phyloP scores from a whole-genome alignment of 805 yeast species.

The Blastobotrys attinorum region DNA sequence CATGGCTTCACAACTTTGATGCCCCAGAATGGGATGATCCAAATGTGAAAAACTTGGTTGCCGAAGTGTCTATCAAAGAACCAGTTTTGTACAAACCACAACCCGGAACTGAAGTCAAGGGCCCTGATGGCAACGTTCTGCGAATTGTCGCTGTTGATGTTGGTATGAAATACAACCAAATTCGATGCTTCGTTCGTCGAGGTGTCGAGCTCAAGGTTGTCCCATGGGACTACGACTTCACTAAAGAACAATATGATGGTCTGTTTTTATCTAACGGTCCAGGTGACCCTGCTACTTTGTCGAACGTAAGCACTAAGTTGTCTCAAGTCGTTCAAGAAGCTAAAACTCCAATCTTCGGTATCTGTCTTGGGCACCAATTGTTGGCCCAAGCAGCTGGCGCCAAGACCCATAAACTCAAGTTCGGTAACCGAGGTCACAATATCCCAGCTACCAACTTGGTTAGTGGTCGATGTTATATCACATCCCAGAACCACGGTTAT shows the following conservation, averaged over 20 bases:
- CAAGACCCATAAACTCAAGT: slow-evolving; percentile 80
- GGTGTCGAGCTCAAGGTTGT: slow-evolving; percentile 95
- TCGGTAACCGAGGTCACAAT: slow-evolving; percentile 99
- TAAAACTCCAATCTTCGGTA: slow-evolving; percentile 90
- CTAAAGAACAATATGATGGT: slow-evolving; percentile 83
- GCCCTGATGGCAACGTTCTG: slow-evolving; percentile 67
- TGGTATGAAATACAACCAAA: slow-evolving; percentile 97
- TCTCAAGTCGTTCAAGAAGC: slow-evolving; percentile 49
- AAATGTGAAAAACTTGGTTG: slow-evolving; percentile 83
- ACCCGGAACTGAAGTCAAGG: slow-evolving; percentile 40
- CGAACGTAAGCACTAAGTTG: slow-evolving; percentile 56
- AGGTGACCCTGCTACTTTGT: slow-evolving; percentile 92
- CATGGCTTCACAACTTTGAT: slow-evolving; percentile 59
- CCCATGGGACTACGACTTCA: slow-evolving; percentile 89
- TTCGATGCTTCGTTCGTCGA: slow-evolving; percentile 90
- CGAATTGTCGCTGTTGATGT: slow-evolving; percentile 90
- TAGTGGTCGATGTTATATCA: slow-evolving; percentile 95
- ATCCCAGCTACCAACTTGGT: slow-evolving; percentile 87
- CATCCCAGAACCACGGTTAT: slow-evolving; percentile 98
- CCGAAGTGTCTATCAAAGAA: slow-evolving; percentile 71
- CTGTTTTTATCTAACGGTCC: slow-evolving; percentile 97
- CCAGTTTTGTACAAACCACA: slow-evolving; percentile 75
- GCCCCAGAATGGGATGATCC: slow-evolving; percentile 92
- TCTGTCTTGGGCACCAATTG: slow-evolving; percentile 96
- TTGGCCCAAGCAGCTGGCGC: slow-evolving; percentile 95